Conservation (phyloP, 2,329 filamentous ascomycete genomes). For the Fusarium sp. region DNA sequence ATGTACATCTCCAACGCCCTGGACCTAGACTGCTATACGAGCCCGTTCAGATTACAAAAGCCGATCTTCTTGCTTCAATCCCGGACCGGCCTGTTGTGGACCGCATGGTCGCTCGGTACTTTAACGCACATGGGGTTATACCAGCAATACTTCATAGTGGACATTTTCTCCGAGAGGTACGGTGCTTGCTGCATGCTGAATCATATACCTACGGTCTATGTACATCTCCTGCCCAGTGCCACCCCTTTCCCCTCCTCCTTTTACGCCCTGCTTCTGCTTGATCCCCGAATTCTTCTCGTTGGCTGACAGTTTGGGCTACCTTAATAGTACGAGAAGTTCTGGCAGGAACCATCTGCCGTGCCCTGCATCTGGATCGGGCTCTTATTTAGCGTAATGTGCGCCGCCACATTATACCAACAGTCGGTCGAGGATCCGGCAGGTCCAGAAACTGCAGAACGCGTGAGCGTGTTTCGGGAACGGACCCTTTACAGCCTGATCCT, state of each 20-base stretch:
- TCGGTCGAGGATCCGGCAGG: neutral
- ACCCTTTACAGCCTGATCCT: slow-evolving; percentile 1
- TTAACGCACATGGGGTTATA: neutral
- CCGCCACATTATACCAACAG: neutral
- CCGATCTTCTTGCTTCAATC: neutral
- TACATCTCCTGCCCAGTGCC: neutral
- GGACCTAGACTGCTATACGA: neutral
- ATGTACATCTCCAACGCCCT: fast-evolving
- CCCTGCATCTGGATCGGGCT: neutral
- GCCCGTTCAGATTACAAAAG: neutral
- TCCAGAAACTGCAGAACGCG: neutral
- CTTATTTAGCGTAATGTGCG: neutral
- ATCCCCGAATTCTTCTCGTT: neutral
- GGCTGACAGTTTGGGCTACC: neutral
- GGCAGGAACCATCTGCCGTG: neutral
- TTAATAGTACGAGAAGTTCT: neutral
- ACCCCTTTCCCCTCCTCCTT: neutral
- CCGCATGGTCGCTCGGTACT: neutral
- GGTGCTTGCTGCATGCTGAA: neutral
- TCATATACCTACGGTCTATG: neutral
- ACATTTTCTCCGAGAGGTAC: neutral
- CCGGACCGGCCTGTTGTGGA: neutral
- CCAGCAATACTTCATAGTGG: neutral
- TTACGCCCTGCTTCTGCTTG: neutral
- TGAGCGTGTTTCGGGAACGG: neutral